Evolutionary conservation across 78 protist genomes (phyloP).

Genomic region (Guillardia theta): DNA sequence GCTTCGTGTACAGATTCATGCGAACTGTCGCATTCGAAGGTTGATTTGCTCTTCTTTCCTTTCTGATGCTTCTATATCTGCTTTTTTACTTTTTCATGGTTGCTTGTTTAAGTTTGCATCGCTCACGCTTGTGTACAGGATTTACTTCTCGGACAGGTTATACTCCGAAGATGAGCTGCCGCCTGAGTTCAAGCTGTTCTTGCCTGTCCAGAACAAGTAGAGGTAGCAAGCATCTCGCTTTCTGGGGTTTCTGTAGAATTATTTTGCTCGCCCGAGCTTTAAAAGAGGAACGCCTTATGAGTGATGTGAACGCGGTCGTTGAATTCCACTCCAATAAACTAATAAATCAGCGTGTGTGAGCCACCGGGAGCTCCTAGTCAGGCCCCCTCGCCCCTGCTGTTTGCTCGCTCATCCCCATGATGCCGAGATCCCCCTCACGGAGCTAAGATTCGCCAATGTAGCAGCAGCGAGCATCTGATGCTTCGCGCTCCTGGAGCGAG

Average conservation of each 20-base stretch:
- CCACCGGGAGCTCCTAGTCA: no score
- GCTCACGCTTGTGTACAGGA: conserved; percentile 79
- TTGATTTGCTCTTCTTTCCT: neutral
- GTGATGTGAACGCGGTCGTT: no score
- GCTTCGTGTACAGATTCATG: conserved; percentile 77
- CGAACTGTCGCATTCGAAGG: conserved; percentile 68
- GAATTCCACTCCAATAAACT: no score
- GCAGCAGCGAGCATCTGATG: neutral
- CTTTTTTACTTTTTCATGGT: no score
- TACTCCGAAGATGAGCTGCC: conserved; percentile 94
- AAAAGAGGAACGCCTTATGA: no score
- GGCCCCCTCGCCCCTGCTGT: no score
- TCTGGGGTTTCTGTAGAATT: no score
- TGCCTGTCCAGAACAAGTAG: conserved; percentile 63
- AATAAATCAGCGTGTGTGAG: no score
- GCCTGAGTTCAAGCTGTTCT: conserved; percentile 86
- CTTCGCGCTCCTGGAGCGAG: neutral
- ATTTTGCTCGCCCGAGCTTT: no score
- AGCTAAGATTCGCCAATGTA: neutral
- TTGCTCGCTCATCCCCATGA: neutral
- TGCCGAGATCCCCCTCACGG: neutral
- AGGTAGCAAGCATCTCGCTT: no score
- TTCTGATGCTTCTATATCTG: neutral
- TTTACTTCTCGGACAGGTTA: conserved; percentile 91
- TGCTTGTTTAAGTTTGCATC: neutral